phyloP scores from a whole-genome alignment of 345 rosid species.

The Euphorbia lathyris region DNA sequence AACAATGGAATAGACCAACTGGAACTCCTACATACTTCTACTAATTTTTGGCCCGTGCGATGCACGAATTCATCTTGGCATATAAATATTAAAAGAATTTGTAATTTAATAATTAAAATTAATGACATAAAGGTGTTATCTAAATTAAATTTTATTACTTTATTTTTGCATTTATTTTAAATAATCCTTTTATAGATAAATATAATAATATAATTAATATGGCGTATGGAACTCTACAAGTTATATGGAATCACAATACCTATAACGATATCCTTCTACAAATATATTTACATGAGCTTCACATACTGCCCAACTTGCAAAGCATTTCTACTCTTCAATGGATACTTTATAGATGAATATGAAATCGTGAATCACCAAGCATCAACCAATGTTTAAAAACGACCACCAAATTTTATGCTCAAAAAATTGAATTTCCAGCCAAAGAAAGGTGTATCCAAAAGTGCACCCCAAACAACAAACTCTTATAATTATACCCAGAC shows the following conservation, averaged over 20 bases:
- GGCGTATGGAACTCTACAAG: too few species aligned
- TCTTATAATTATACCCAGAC: neutral
- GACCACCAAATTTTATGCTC: neutral
- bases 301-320: neutral
- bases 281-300: neutral
- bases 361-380: neutral
- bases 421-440: neutral
- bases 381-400: neutral
- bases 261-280: neutral
- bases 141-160: too few species aligned
- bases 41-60: too few species aligned
- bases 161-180: too few species aligned
- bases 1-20: neutral
- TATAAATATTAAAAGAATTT: too few species aligned
- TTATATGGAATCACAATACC: neutral
- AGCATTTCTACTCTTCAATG: neutral
- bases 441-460: neutral
- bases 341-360: neutral
- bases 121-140: too few species aligned
- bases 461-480: too few species aligned
- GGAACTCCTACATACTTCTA: neutral
- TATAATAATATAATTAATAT: too few species aligned
- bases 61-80: too few species aligned
- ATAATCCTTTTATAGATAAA: too few species aligned
- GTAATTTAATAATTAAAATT: too few species aligned